phyloP scores from a whole-genome alignment of 1,284 basidiomycete species.

The Sphagnurus paluster region DNA sequence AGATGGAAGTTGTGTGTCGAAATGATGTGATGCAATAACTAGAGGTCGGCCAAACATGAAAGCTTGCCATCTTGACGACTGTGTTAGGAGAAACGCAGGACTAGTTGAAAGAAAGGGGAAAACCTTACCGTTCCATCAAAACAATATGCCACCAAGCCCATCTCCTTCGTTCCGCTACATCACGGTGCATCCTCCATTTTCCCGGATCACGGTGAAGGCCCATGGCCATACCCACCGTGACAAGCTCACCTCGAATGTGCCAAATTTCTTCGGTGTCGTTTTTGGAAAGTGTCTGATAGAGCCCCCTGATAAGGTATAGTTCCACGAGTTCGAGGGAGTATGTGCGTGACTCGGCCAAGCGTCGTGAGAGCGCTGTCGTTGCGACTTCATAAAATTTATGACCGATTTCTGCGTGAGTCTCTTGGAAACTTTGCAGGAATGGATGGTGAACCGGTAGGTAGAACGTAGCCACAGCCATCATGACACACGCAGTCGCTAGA shows the following conservation, averaged over 20 bases:
- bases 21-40: constrained; percentile 73
- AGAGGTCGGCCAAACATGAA: constrained; percentile 82
- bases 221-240: constrained; percentile 75
- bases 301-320: constrained; percentile 62
- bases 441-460: constrained; percentile 69
- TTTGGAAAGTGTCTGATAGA: constrained; percentile 71
- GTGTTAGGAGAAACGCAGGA: constrained; percentile 9
- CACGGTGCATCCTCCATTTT: constrained; percentile 66
- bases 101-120: background rate
- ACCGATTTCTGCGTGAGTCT: constrained; percentile 56
- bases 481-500: constrained; percentile 66
- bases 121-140: constrained; percentile 65
- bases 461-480: constrained; percentile 70
- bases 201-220: constrained; percentile 80
- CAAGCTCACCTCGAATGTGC: constrained; percentile 67
- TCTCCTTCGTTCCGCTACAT: constrained; percentile 68
- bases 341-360: constrained; percentile 56
- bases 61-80: constrained; percentile 68
- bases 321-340: constrained; percentile 78
- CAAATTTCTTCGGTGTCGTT: constrained; percentile 79
- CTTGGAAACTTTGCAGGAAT: constrained; percentile 50
- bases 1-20: constrained; percentile 73
- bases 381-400: constrained; percentile 68
- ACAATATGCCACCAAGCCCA: constrained; percentile 89
- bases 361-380: constrained; percentile 61